Percentiles rank a stretch among this genome's conserved stretches.
Evolutionary conservation across 2,329 filamentous ascomycete species (phyloP).

Genomic region (Colletotrichum sp.): DNA sequence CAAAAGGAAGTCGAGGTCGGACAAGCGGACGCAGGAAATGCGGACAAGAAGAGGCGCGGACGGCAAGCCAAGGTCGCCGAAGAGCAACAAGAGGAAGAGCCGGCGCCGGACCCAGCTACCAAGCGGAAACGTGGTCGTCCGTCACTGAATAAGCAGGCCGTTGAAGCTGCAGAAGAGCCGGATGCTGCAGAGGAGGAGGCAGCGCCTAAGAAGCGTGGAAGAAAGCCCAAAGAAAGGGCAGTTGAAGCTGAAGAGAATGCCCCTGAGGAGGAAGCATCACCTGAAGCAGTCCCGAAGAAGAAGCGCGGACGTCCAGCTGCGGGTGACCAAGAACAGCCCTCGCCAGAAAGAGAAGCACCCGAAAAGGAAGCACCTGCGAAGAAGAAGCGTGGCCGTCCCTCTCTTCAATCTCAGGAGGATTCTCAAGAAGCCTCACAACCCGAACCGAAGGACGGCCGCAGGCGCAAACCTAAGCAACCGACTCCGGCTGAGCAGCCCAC

Average conservation of each 20-base stretch:
- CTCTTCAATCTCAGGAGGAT: conserved; percentile 14
- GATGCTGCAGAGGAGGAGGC: conserved; percentile 10
- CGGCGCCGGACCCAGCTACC: conserved; percentile 19
- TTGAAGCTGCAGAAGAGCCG: neutral
- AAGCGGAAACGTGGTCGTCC: conserved; percentile 29
- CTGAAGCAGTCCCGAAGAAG: conserved; percentile 7
- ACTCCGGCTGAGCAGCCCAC: neutral
- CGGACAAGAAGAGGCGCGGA: neutral
- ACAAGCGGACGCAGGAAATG: neutral
- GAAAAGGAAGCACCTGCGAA: neutral
- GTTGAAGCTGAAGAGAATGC: neutral
- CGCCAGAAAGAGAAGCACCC: conserved; percentile 1
- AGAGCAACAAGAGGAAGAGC: conserved; percentile 12
- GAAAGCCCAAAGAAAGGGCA: neutral
- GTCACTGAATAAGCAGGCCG: conserved; percentile 26
- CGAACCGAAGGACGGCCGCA: neutral
- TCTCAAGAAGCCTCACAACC: neutral
- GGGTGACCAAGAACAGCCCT: conserved; percentile 10
- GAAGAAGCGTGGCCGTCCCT: neutral
- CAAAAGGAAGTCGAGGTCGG: neutral
- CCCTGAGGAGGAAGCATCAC: conserved; percentile 5
- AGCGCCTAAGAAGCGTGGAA: neutral
- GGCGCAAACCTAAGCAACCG: neutral
- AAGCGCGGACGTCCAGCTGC: conserved; percentile 24
- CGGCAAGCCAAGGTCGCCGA: neutral